Percentiles rank a stretch among this genome's conserved stretches.
Evolutionary conservation across 2,329 filamentous ascomycete genomes (phyloP).

Genomic region (Macrophomina tecta): DNA sequence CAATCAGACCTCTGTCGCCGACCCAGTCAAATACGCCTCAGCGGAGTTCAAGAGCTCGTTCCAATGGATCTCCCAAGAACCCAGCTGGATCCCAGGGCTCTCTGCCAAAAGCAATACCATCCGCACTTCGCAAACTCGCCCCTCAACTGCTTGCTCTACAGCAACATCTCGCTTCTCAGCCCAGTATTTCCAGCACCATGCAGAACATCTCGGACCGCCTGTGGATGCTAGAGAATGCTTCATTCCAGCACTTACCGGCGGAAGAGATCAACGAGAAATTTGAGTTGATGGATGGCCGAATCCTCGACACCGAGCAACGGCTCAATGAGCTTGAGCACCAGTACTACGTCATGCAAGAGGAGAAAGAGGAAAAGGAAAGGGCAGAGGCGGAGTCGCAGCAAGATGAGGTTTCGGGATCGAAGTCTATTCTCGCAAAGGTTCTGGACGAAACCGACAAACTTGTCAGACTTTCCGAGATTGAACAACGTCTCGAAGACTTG

Average conservation of each 20-base stretch:
- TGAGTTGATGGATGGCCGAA: conserved; percentile 69
- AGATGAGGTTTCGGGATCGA: conserved; percentile 35
- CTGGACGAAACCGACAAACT: neutral
- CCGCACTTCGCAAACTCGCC: conserved; percentile 39
- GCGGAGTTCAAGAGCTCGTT: neutral
- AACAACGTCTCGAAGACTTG: conserved; percentile 58
- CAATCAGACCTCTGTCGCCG: neutral
- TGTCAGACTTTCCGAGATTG: conserved; percentile 51
- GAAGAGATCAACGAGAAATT: conserved; percentile 73
- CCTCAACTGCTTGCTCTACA: conserved; percentile 44
- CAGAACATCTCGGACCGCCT: conserved; percentile 69
- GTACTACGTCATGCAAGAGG: conserved; percentile 37
- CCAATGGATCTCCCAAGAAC: neutral
- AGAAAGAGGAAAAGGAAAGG: conserved; percentile 42
- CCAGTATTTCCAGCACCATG: conserved; percentile 55
- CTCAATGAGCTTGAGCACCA: conserved; percentile 48
- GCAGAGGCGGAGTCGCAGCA: neutral
- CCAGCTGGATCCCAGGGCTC: neutral
- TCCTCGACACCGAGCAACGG: conserved; percentile 71
- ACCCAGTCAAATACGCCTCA: conserved; percentile 11
- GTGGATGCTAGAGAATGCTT: conserved; percentile 71
- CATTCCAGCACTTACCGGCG: conserved; percentile 69
- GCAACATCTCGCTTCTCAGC: conserved; percentile 45
- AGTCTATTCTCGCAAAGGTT: conserved; percentile 35
- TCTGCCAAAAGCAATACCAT: neutral